A percentile compares a stretch with the other conserved stretches of the same genome.
Evolutionary conservation across 495 filamentous ascomycete genomes (phyloP).

Genomic region (Podospora appendiculata): DNA sequence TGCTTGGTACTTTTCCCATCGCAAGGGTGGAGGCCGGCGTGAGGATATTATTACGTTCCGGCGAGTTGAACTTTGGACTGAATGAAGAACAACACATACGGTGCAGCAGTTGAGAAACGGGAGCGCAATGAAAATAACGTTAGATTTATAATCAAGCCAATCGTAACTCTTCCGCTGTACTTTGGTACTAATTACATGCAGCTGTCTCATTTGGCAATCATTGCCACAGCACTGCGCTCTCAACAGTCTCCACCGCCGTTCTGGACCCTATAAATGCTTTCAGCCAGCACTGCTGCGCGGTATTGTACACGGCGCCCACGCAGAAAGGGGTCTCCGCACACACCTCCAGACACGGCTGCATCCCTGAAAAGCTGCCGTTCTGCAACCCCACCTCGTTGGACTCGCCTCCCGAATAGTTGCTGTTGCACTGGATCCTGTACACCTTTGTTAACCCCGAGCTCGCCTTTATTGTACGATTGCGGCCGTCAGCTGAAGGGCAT

Average conservation of each 20-base stretch:
- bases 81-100: no score
- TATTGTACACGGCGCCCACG: conserved; percentile 10
- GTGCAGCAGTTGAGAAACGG: no score
- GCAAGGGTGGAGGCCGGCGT: not conserved
- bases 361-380: not conserved
- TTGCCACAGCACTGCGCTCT: not conserved
- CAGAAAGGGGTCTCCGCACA: conserved; percentile 9
- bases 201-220: not conserved
- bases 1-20: not conserved
- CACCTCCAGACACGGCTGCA: conserved; percentile 10
- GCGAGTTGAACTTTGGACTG: no score
- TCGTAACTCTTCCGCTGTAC: not conserved
- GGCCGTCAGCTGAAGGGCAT: conserved; percentile 9
- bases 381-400: not conserved
- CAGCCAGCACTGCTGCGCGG: conserved; percentile 11
- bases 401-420: conserved; percentile 12
- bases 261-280: not conserved
- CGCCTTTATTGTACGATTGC: conserved; percentile 5
- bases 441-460: not conserved
- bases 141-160: not conserved
- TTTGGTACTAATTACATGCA: not conserved
- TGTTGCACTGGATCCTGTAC: conserved; percentile 8
- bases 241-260: not conserved
- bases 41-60: no score
- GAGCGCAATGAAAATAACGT: not conserved